Percentiles rank a stretch among this genome's conserved stretches.
These are phyloP conservation scores for Takashimella tepidaria DNA, from an alignment of 1,284 basidiomycete species.

Conservation along the genomic window DNA sequence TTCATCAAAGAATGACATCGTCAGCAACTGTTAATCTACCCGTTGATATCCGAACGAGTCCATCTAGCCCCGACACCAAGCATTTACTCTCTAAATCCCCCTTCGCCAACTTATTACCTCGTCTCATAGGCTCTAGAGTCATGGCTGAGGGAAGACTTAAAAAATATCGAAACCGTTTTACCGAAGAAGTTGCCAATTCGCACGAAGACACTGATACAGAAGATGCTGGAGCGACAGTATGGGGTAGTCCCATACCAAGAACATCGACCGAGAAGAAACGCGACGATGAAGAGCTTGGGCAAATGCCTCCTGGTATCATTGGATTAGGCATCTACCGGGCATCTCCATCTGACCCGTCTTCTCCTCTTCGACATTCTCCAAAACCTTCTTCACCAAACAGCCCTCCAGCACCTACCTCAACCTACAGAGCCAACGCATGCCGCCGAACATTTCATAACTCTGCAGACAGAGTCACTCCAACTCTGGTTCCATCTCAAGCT, in stretches of 20 bases:
- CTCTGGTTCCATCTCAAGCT: background rate
- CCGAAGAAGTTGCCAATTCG: background rate
- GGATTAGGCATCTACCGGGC: background rate
- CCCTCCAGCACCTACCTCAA: slow-evolving; percentile 2
- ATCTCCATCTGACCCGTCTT: background rate
- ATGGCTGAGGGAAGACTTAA: background rate
- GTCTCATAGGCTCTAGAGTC: background rate
- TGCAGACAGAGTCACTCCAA: slow-evolving; percentile 1
- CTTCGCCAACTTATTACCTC: background rate
- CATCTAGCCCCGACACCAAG: background rate
- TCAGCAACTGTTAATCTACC: background rate
- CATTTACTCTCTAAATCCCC: background rate
- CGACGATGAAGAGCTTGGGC: slow-evolving; percentile 1
- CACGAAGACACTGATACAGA: background rate
- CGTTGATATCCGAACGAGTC: background rate
- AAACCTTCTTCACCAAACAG: background rate
- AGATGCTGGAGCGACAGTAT: background rate
- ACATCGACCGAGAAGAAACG: background rate
- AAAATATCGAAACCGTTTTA: slow-evolving; percentile 2
- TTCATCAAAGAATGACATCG: background rate
- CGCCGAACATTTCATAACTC: background rate
- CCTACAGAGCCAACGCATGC: background rate
- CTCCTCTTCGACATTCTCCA: background rate
- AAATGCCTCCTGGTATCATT: background rate
- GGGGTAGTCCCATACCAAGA: background rate